These are phyloP conservation scores for Barbatosphaeria neglecta DNA, from an alignment of 495 filamentous ascomycete species.

Conservation along the genomic window DNA sequence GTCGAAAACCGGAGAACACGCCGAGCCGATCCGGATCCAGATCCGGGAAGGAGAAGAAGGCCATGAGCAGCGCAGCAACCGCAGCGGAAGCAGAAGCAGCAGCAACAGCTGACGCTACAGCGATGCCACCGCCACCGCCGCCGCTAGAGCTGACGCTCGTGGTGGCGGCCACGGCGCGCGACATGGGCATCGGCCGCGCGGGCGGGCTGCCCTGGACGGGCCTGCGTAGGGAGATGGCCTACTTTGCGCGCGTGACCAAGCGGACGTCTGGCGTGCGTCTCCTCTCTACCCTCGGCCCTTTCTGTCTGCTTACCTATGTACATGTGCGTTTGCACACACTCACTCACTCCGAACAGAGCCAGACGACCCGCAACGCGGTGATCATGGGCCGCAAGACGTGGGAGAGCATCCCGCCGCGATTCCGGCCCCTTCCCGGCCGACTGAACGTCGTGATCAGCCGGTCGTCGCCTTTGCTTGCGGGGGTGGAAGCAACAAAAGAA, in stretches of 20 bases:
- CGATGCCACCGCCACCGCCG: constrained; percentile 4
- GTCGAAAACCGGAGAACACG: too few species aligned
- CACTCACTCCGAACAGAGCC: constrained; percentile 1
- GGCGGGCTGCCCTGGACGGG: constrained; percentile 81
- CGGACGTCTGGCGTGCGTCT: constrained; percentile 29
- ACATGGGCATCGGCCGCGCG: constrained; percentile 75
- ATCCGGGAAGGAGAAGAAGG: too few species aligned
- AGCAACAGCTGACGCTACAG: too few species aligned
- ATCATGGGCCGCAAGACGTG: constrained; percentile 98
- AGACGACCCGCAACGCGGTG: constrained; percentile 53
- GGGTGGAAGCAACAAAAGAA: neutral
- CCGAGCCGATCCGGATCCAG: too few species aligned
- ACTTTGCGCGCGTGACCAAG: constrained; percentile 85
- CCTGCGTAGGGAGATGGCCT: constrained; percentile 80
- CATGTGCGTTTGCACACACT: too few species aligned
- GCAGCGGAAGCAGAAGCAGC: too few species aligned
- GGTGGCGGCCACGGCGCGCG: constrained; percentile 60
- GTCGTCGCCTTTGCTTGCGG: constrained; percentile 4
- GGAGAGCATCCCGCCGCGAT: constrained; percentile 64
- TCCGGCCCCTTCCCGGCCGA: constrained; percentile 68
- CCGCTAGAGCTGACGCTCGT: constrained; percentile 55
- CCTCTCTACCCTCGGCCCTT: neutral
- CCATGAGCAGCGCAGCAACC: too few species aligned
- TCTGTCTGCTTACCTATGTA: neutral
- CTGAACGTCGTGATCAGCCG: constrained; percentile 70